phyloP scores from a whole-genome alignment of 192 early-diverging fungal genomes.

The Backusella mclennaniae region DNA sequence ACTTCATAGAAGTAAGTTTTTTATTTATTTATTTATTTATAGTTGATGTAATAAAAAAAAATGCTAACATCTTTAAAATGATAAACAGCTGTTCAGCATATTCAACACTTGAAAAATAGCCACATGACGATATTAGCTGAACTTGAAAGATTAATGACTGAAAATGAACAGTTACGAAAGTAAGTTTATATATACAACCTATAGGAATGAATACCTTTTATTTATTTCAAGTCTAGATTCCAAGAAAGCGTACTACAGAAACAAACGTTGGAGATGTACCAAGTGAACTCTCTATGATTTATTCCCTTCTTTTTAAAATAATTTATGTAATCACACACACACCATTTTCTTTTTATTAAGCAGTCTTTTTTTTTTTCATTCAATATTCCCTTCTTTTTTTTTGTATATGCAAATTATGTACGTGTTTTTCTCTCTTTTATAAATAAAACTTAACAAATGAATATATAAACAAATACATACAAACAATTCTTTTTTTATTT shows the following conservation, averaged over 20 bases:
- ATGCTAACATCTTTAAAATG: neutral
- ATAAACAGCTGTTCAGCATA: constrained; percentile 38
- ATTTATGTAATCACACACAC: constrained; percentile 15
- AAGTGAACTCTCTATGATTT: constrained; percentile 14
- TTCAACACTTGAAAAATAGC: constrained; percentile 37
- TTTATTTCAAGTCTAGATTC: constrained; percentile 16
- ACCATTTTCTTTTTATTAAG: neutral
- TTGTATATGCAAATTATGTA: neutral
- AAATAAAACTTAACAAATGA: neutral
- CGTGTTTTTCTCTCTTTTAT: neutral
- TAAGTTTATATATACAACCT: constrained; percentile 12
- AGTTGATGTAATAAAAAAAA: neutral
- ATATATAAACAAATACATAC: neutral
- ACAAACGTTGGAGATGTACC: constrained; percentile 27
- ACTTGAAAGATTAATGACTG: constrained; percentile 28
- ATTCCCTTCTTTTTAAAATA: neutral
- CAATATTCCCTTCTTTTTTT: neutral
- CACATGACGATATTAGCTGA: constrained; percentile 29
- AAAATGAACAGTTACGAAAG: constrained; percentile 34
- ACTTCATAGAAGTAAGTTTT: constrained; percentile 31
- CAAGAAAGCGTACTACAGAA: constrained; percentile 32
- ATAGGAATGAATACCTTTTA: neutral
- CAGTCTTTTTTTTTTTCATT: neutral
- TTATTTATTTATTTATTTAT: neutral
- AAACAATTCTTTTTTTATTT: neutral